phyloP scores from a whole-genome alignment of 495 filamentous ascomycete genomes.

The Talaromyces ruber region DNA sequence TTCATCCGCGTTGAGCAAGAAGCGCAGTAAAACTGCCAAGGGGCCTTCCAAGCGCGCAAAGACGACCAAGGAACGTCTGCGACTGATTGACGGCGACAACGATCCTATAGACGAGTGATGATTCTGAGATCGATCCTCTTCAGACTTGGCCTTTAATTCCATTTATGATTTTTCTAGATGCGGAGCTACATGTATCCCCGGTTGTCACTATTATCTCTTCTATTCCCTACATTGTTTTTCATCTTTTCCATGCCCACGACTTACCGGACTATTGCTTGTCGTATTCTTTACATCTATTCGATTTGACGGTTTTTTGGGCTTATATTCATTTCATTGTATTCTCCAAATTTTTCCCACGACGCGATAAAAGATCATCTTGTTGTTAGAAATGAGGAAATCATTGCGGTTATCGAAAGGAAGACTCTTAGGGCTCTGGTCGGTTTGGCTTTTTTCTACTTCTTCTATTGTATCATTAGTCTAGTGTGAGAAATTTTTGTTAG shows the following conservation, averaged over 20 bases:
- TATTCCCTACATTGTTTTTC: not conserved
- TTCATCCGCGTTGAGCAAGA: slow-evolving; percentile 43
- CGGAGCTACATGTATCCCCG: not conserved
- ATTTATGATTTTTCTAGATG: not conserved
- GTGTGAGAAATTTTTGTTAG: not conserved
- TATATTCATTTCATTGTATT: not conserved
- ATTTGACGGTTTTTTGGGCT: not conserved
- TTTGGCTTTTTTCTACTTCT: not conserved
- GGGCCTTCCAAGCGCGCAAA: slow-evolving; percentile 76
- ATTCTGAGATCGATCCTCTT: not conserved
- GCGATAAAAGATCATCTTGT: not conserved
- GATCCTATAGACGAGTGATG: slow-evolving; percentile 14
- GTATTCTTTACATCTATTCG: not conserved
- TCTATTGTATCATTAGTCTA: not conserved
- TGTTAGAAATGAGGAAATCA: not conserved
- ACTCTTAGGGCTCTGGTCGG: not conserved
- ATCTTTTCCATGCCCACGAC: not conserved
- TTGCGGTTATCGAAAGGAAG: not conserved
- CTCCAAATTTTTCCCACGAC: not conserved
- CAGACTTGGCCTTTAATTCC: not conserved
- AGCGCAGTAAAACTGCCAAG: slow-evolving; percentile 39
- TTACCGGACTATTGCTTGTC: not conserved
- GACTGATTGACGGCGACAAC: slow-evolving; percentile 75
- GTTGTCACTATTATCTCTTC: not conserved
- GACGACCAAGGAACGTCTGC: slow-evolving; percentile 79